phyloP scores from a whole-genome alignment of 2,329 filamentous ascomycete genomes.

The Aspergillus sp. region DNA sequence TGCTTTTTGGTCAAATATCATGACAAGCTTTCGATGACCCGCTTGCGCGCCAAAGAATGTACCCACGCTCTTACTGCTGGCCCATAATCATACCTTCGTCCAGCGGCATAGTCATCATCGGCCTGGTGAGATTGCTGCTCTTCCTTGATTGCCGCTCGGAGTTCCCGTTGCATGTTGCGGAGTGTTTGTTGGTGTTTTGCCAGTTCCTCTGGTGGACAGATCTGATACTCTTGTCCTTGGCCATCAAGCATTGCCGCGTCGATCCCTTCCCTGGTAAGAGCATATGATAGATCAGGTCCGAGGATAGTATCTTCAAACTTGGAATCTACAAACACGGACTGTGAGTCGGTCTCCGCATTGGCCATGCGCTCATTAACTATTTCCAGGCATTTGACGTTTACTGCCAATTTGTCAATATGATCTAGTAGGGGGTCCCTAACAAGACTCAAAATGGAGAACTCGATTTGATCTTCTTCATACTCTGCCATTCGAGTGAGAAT shows the following conservation, averaged over 20 bases:
- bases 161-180: conserved; percentile 22
- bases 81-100: conserved; percentile 58
- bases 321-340: conserved; percentile 1
- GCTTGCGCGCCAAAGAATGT: conserved; percentile 62
- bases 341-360: background rate
- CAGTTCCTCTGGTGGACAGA: conserved; percentile 24
- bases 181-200: conserved; percentile 23
- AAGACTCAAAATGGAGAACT: conserved; percentile 75
- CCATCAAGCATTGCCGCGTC: conserved; percentile 24
- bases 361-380: conserved; percentile 29
- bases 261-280: conserved; percentile 28
- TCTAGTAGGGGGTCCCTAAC: conserved; percentile 59
- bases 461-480: conserved; percentile 60
- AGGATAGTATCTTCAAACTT: conserved; percentile 19
- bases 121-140: conserved; percentile 33
- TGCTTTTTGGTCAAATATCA: background rate
- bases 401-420: conserved; percentile 39
- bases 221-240: conserved; percentile 17
- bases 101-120: conserved; percentile 38
- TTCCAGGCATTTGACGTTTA: conserved; percentile 43
- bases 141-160: conserved; percentile 34
- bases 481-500: conserved; percentile 65
- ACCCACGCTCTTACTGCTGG: conserved; percentile 67
- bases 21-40: conserved; percentile 44
- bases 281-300: conserved; percentile 33